phyloP scores from a whole-genome alignment of 306 rosid species.

The Vigna trinervia region DNA sequence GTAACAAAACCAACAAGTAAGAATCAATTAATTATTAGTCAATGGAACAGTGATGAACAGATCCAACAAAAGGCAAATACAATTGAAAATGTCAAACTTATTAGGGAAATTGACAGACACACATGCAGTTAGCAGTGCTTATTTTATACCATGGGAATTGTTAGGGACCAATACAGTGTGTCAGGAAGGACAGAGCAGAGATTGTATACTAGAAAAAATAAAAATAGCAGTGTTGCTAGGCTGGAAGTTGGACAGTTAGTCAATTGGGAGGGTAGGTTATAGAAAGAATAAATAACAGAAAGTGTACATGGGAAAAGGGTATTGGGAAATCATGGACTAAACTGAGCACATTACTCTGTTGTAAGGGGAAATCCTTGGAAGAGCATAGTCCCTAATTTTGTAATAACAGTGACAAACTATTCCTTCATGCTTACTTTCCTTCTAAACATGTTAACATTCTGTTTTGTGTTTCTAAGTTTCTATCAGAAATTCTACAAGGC shows the following conservation, averaged over 20 bases:
- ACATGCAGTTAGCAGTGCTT: slow-evolving; percentile 25
- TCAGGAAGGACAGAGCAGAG: not conserved
- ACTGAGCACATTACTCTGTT: too few species aligned
- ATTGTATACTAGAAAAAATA: not conserved
- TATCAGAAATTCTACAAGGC: not conserved
- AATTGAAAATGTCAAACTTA: slow-evolving; percentile 1
- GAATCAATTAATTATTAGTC: slow-evolving; percentile 7
- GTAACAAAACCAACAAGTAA: slow-evolving; percentile 13
- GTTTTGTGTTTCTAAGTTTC: not conserved
- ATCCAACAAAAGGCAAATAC: slow-evolving; percentile 30
- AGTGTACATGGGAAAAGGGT: not conserved
- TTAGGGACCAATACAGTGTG: not conserved
- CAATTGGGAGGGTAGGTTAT: not conserved
- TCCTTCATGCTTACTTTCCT: too few species aligned
- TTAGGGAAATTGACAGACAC: slow-evolving; percentile 7
- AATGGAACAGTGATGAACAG: slow-evolving; percentile 2
- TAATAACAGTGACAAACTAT: too few species aligned
- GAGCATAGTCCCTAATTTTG: too few species aligned
- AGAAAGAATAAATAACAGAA: not conserved
- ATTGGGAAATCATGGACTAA: not conserved
- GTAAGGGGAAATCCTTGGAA: too few species aligned
- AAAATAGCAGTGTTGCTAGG: not conserved
- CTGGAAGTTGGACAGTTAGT: not conserved
- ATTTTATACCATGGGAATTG: not conserved
- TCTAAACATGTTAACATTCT: too few species aligned